These are phyloP conservation scores for Brassica cretica DNA, from an alignment of 345 rosid genomes.

Conservation along the genomic window DNA sequence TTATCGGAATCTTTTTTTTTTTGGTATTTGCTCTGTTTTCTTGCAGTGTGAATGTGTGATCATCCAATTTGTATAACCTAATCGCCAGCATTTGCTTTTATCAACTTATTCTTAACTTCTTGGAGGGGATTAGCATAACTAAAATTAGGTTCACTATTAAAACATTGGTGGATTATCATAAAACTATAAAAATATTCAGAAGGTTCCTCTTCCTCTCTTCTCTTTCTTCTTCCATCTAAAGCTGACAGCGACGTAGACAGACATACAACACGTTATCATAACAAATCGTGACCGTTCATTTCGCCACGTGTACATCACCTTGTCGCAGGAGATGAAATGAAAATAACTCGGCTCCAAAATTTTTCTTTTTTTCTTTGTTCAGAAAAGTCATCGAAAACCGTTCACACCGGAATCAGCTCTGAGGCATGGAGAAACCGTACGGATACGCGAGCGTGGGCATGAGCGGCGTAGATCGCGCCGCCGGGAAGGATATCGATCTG, in stretches of 20 bases:
- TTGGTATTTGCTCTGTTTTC: not conserved
- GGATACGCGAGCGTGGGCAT: slow-evolving; percentile 57
- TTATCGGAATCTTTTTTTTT: not conserved
- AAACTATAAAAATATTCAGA: not conserved
- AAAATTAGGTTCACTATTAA: not conserved
- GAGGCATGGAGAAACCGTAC: slow-evolving; percentile 48
- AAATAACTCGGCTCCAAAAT: not conserved
- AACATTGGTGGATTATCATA: not conserved
- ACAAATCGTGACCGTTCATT: slow-evolving; percentile 2
- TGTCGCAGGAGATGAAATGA: not conserved
- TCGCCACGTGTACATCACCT: slow-evolving; percentile 24
- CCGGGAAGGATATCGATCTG: slow-evolving; percentile 49
- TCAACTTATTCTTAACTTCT: slow-evolving; percentile 12
- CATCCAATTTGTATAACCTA: not conserved
- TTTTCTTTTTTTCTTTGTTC: no score
- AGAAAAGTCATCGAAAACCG: not conserved
- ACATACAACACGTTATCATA: slow-evolving; percentile 13
- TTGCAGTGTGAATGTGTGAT: not conserved
- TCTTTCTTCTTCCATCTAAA: not conserved
- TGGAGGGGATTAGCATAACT: slow-evolving; percentile 8
- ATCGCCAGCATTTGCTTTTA: not conserved
- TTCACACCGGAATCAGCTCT: slow-evolving; percentile 19
- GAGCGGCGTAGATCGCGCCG: slow-evolving; percentile 25
- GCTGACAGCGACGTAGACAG: not conserved
- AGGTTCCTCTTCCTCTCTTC: not conserved